Base-by-base conservation (phyloP, 2,329 filamentous ascomycete genomes). In the Penicillium freii region DNA sequence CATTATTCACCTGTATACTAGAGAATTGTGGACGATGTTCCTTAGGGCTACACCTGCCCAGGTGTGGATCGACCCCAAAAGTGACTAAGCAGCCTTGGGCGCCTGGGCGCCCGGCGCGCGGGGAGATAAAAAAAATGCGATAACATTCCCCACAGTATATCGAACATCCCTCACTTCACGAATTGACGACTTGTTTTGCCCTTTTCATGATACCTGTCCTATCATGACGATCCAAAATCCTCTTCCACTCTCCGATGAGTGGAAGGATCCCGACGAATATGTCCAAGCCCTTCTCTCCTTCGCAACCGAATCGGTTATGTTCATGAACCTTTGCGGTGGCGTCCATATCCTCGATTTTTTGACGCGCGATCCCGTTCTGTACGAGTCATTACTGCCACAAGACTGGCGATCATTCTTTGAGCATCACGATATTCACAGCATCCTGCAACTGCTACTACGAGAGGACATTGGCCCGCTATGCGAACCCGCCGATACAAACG, bases 261-360 rank as follows among this genome's bases (percentile, higher is more conserved):
- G 93, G 78, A 72, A 78, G 27, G 85, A 84, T 46, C 77, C 86
- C 11, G 90, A 96, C 47, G 83, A 86, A 56, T 97, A 96, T 73
- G 83, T 96, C 50, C 81, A 89, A 25, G 87, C 86, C 29, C 83
- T 97, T 17, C 80, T 97, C 25, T 73, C 85, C 17, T 96, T 97
- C 68, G 84, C 87, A 3, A 86, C 86, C 8, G 86, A 85, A 3
- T 90, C 88, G 45, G 84, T 87, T 53, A 80, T 91, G 2, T 91
- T 97, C 65, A 88, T 90, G 62, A 90, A 90, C 25, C 82, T 97
- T 17, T 96, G 92, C 71, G 93, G 93, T 50, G 92, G 92, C 15
- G 90, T 97, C 0, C 93, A 99, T 71, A 92, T 97, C 62, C 82
- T 97, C 55, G 94, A 97, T 73, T 97, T 97, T 75, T 92, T 96